Evolutionary conservation across 208 protist species (phyloP).

Genomic region (Spongospora subterranea): DNA sequence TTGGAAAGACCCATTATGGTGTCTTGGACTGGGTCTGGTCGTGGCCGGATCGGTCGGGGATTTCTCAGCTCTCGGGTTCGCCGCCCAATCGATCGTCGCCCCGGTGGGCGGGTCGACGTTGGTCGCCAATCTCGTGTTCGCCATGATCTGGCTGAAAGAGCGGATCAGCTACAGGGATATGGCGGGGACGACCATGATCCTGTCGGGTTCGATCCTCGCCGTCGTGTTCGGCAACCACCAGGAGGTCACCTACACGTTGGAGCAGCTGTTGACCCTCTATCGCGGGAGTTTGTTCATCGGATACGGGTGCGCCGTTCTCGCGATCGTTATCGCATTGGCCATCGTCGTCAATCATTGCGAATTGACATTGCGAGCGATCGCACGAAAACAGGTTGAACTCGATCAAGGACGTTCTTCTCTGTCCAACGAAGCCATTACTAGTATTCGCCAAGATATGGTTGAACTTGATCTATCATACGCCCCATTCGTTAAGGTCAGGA

Average conservation of each 20-base stretch:
- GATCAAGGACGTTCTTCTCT: background rate
- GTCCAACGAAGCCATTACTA: background rate
- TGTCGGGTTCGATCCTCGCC: constrained; percentile 55
- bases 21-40: constrained; percentile 43
- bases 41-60: constrained; percentile 49
- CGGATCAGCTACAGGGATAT: background rate
- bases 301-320: background rate
- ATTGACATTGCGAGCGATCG: background rate
- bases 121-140: constrained; percentile 58
- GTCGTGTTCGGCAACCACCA: constrained; percentile 51
- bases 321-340: background rate
- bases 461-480: background rate
- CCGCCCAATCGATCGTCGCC: constrained; percentile 61
- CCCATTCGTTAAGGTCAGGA: background rate
- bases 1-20: constrained; percentile 14
- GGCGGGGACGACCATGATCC: constrained; percentile 51
- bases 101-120: constrained; percentile 59
- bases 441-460: background rate
- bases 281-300: background rate
- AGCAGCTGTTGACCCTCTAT: background rate
- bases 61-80: constrained; percentile 53
- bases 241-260: constrained; percentile 48
- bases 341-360: constrained; percentile 19
- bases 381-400: background rate
- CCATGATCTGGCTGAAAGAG: constrained; percentile 57